Base-by-base conservation (phyloP, 2,329 filamentous ascomycete species). In the Mollisiaceae sp. region DNA sequence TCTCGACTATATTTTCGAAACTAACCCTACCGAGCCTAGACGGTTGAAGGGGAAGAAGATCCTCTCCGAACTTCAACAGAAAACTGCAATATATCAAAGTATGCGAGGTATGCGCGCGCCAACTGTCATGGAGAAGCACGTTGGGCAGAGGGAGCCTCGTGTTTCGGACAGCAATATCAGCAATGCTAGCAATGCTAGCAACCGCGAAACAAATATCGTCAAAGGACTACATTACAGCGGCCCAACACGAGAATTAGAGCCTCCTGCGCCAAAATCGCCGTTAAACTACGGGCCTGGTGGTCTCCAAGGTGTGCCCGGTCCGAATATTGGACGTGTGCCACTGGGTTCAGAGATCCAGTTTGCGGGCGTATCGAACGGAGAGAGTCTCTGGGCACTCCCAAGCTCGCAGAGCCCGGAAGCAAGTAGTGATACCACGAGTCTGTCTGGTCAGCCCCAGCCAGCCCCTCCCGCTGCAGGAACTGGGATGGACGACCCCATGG, bases 1-100 rank as follows among this genome's bases (percentile, higher is more conserved):
- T 43, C 55, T 66, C 15, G 89, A 93, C 73, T 93, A 88, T 73
- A 87, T 91, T 27, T 93, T 92, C 74, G 84, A 87, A 59, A 79
- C 89, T 35, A 83, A 89, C 38, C 74, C 81, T 5, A 76, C 80
- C 39, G 75, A 85, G 50, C 76, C 82, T 14, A 82, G 82, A 2
- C 80, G 82, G 20, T 80, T 85, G 52, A 92, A 92, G 74, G 84
- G 82, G 12, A 78, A 85, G 36, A 81, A 82, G 22, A 83, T 93
- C 0, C 78, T 93, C 38, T 80, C 80, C 11, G 89, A 91, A 66
- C 81, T 93, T 43, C 80, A 85, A 69, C 82, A 84, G 43, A 87
- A 89, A 69, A 86, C 86, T 38, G 81, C 83, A 15, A 78, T 85
- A 3, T 91, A 90, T 72, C 82, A 85, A 71, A 79, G 78, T 27